phyloP scores from a whole-genome alignment of 768 basidiomycete genomes.

The Boletellus emodensis region DNA sequence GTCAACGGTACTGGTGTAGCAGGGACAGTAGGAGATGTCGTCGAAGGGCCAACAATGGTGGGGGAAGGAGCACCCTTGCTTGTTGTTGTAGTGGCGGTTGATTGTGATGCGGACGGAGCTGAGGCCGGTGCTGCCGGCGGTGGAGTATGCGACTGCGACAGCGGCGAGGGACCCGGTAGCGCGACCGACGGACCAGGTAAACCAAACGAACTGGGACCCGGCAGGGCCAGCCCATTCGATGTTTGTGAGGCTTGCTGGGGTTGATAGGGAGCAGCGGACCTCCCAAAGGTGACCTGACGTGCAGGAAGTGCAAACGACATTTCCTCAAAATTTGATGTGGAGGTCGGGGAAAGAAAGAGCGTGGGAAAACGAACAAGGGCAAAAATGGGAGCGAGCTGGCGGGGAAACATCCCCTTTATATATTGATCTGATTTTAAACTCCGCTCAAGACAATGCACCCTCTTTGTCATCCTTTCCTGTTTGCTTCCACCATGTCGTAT shows the following conservation, averaged over 20 bases:
- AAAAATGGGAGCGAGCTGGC: constrained; percentile 15
- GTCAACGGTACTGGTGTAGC: constrained; percentile 72
- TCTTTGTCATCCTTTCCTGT: constrained; percentile 12
- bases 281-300: constrained; percentile 75
- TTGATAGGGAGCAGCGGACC: constrained; percentile 48
- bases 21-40: constrained; percentile 52
- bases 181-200: constrained; percentile 42
- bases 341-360: constrained; percentile 20
- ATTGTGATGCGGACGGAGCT: constrained; percentile 12
- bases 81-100: constrained; percentile 32
- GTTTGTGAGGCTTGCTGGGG: constrained; percentile 39
- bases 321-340: constrained; percentile 8
- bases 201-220: constrained; percentile 44
- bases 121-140: constrained; percentile 20
- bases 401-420: constrained; percentile 23
- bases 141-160: constrained; percentile 41
- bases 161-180: constrained; percentile 53
- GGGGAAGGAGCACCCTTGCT: constrained; percentile 33
- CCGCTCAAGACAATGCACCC: constrained; percentile 25
- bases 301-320: constrained; percentile 70
- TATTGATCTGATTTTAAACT: constrained; percentile 26
- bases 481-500: constrained; percentile 25
- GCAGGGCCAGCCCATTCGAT: constrained; percentile 56
- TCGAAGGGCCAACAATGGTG: constrained; percentile 55
- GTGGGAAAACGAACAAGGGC: constrained; percentile 28